These are phyloP conservation scores for Tympanopsis confertula DNA, from an alignment of 2,329 filamentous ascomycete species.

Conservation along the genomic window DNA sequence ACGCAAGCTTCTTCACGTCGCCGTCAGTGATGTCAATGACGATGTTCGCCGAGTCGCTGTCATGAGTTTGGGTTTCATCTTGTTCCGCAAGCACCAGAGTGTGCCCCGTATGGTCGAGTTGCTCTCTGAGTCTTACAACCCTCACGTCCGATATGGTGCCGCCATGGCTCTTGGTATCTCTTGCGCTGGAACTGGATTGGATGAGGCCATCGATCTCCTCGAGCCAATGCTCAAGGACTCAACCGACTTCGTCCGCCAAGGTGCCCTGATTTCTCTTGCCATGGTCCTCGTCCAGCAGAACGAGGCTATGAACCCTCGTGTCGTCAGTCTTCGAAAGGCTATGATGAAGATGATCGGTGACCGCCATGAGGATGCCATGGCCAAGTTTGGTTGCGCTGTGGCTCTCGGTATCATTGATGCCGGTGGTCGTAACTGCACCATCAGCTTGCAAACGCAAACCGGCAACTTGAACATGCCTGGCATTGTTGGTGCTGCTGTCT, in stretches of 20 bases:
- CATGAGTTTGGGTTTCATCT: conserved; percentile 94
- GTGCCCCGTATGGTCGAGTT: conserved; percentile 98
- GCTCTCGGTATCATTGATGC: conserved; percentile 96
- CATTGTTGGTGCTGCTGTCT: conserved; percentile 94
- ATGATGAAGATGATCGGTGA: conserved; percentile 89
- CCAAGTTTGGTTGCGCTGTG: conserved; percentile 90
- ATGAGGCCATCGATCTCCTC: conserved; percentile 89
- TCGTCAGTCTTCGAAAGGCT: conserved; percentile 78
- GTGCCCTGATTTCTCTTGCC: conserved; percentile 80
- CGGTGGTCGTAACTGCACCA: conserved; percentile 95
- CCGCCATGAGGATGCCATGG: conserved; percentile 97
- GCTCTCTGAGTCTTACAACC: conserved; percentile 96
- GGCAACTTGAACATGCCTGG: conserved; percentile 98
- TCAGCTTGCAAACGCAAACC: conserved; percentile 91
- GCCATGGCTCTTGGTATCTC: conserved; percentile 98
- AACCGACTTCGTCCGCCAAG: conserved; percentile 94
- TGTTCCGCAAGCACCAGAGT: conserved; percentile 94
- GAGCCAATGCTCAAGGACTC: conserved; percentile 99
- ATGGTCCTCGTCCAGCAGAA: conserved; percentile 99
- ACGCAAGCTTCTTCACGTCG: conserved; percentile 84
- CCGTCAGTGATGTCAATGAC: conserved; percentile 95
- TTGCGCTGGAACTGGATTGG: conserved; percentile 87
- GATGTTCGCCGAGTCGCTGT: conserved; percentile 93
- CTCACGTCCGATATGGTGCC: conserved; percentile 92
- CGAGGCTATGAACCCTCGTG: conserved; percentile 96